phyloP scores from a whole-genome alignment of 805 yeast species.

The Wickerhamiella dianesei region DNA sequence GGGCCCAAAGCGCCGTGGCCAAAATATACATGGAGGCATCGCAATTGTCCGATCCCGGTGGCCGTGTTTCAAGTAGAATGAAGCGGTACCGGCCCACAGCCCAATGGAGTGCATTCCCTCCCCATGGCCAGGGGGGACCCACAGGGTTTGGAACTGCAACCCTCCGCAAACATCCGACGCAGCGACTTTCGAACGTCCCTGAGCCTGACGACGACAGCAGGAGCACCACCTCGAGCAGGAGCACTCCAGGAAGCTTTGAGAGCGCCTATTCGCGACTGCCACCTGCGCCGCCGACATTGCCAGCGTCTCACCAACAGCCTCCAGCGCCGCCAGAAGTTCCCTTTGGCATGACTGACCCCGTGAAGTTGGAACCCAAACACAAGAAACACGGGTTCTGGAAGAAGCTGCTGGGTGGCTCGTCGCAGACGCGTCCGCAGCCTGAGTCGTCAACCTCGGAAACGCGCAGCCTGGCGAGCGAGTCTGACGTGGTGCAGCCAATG shows the following conservation, averaged over 20 bases:
- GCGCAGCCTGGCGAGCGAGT: too few species aligned
- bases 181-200: not conserved
- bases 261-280: not conserved
- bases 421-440: not conserved
- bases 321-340: not conserved
- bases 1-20: constrained; percentile 14
- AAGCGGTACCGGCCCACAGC: constrained; percentile 6
- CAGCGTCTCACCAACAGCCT: not conserved
- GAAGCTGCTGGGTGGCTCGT: not conserved
- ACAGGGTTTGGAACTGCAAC: not conserved
- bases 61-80: not conserved
- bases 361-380: constrained; percentile 3
- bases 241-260: not conserved
- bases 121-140: not conserved
- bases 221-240: not conserved
- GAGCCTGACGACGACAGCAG: not conserved
- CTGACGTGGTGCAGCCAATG: constrained; percentile 1
- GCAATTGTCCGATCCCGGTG: not conserved
- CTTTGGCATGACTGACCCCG: not conserved
- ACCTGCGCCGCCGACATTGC: not conserved
- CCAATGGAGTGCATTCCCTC: constrained; percentile 4
- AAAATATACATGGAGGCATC: constrained; percentile 10
- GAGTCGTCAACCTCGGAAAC: not conserved
- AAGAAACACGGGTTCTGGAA: not conserved
- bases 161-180: not conserved